Evolutionary conservation across 148 eudicot genomes (phyloP).

Genomic region (Fagopyrum homotropicum): DNA sequence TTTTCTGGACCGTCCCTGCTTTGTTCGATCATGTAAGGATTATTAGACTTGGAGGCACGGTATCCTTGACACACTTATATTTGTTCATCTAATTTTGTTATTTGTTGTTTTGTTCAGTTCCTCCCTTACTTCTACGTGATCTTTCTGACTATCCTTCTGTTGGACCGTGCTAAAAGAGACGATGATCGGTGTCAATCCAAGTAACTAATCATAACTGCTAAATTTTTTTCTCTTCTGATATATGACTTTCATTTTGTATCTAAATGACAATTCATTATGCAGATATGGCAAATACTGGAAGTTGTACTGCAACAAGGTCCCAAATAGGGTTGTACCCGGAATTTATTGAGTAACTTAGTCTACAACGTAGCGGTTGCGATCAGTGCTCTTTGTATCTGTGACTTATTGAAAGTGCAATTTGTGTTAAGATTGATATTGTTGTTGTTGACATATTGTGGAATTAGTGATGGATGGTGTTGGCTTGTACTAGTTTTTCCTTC

Average conservation of each 20-base stretch:
- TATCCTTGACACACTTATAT: not conserved
- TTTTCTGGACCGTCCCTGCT: slow-evolving; percentile 97
- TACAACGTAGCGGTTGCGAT: not conserved
- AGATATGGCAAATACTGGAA: slow-evolving; percentile 99
- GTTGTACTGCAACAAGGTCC: slow-evolving; percentile 78
- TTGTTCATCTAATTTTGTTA: not conserved
- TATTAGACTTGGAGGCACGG: no score
- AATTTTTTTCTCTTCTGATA: not conserved
- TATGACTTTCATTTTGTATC: not conserved
- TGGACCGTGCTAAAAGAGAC: slow-evolving; percentile 91
- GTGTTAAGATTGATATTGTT: not conserved
- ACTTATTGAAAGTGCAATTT: not conserved
- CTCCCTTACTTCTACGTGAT: slow-evolving; percentile 90
- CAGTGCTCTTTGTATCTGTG: not conserved
- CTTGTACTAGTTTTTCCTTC: not conserved
- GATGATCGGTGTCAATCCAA: slow-evolving; percentile 87
- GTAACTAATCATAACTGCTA: slow-evolving; percentile 36
- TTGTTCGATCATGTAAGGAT: slow-evolving; percentile 74
- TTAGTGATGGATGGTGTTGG: not conserved
- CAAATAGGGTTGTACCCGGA: slow-evolving; percentile 76
- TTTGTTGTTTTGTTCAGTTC: slow-evolving; percentile 42
- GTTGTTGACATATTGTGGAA: not conserved
- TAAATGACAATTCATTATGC: slow-evolving; percentile 19
- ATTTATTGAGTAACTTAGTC: slow-evolving; percentile 38
- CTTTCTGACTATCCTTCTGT: slow-evolving; percentile 76